Evolutionary conservation across 192 early-diverging fungal genomes (phyloP), one percentile per base, ranked within the genome.

Genomic region (Entophlyctis luteolus): DNA sequence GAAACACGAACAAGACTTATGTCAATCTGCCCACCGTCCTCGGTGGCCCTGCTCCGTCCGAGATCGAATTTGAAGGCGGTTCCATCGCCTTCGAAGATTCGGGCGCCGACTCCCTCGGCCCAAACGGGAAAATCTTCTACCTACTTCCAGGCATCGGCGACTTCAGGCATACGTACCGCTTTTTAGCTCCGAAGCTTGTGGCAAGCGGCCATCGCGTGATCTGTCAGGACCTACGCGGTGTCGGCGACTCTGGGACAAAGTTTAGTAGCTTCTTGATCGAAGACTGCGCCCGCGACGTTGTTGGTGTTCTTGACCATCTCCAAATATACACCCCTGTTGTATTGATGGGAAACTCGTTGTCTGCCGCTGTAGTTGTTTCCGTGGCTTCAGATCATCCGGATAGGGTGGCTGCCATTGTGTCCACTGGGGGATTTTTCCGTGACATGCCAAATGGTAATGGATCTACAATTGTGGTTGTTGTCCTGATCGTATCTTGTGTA

Each of bases 371-470:
- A 29, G 59, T 60, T 23, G 46, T 71, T 12, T 25, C n/a, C 0
- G 22, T 65, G 4, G 68, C 67, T n/a, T 56, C 71, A 3, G 37
- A 71, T 3, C 48, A 71, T 31, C 60, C 72, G 10, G 16, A 47
- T 6, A 16, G 48, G 14, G 49, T 74, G 28, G 59, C 16, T 0
- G 50, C 14, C 12, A 42, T 74, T 23, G 60, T 74, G 16, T 73
- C 71, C 2, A 8, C 58, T 10, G 71, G 71, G 18, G 71, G 68
- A 74, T 73, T 73, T 45, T 72, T 73, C 45, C 27, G 71, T 14
- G 45, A 56, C 48, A 71, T 68, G 59, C 70, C 70, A 49, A 39
- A 0, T 45, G 71, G 69, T 71, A 47, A 72, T 16, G 16, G 12
- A 18, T 12, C 14, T 25, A n/a, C 48, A 29, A 27, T 8, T 56